A percentile compares a stretch with the other conserved stretches of the same genome.
phyloP scores from a whole-genome alignment of 306 rosid genomes.

The Carpinus viminea region DNA sequence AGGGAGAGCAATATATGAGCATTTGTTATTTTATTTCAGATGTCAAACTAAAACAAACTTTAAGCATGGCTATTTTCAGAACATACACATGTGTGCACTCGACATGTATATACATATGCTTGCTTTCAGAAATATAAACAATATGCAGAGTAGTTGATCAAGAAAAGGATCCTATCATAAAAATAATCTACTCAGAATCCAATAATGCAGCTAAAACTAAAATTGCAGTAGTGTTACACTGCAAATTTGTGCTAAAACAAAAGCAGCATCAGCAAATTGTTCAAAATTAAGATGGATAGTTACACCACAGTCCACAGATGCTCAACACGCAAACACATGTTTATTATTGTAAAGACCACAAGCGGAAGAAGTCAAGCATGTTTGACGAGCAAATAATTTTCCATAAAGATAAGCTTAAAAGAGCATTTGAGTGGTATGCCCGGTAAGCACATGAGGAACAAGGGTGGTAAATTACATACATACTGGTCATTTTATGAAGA shows the following conservation, averaged over 20 bases:
- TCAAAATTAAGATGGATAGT: neutral
- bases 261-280: neutral
- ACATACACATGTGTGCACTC: neutral
- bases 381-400: neutral
- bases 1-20: slow-evolving; percentile 19
- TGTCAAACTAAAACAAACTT: neutral
- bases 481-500: too few species aligned
- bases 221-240: neutral
- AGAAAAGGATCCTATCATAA: neutral
- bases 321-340: neutral
- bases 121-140: neutral
- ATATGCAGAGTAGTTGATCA: neutral
- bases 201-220: neutral
- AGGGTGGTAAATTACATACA: neutral
- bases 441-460: neutral
- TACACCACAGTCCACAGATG: neutral
- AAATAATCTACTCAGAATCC: neutral
- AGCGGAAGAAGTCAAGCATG: neutral
- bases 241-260: neutral
- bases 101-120: too few species aligned
- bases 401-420: neutral
- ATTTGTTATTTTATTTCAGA: slow-evolving; percentile 14
- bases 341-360: neutral
- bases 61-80: neutral
- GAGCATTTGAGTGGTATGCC: neutral